These are phyloP conservation scores for Fonsecaea monophora DNA, from an alignment of 2,329 filamentous ascomycete genomes.

Conservation along the genomic window DNA sequence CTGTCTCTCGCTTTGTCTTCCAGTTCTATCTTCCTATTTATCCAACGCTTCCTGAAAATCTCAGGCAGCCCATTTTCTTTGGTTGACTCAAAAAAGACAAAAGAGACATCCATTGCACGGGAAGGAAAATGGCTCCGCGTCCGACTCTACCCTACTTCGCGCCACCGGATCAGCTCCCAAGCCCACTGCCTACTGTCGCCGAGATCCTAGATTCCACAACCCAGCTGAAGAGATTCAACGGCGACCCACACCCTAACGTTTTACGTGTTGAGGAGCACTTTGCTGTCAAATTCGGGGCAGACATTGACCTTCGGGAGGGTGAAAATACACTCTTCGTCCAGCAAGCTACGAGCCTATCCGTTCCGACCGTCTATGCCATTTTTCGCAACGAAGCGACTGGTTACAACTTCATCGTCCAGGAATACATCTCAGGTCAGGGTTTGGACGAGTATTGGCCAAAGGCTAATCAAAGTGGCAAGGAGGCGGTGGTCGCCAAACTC, in stretches of 20 bases:
- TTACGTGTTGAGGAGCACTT: slow-evolving; percentile 10
- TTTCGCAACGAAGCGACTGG: slow-evolving; percentile 9
- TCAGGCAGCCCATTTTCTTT: neutral
- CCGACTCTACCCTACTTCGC: slow-evolving; percentile 7
- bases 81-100: neutral
- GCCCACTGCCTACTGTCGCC: slow-evolving; percentile 10
- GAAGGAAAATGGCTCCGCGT: slow-evolving; percentile 11
- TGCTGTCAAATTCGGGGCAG: neutral
- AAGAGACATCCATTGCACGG: neutral
- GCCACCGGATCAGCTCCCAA: slow-evolving; percentile 9
- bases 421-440: slow-evolving; percentile 13
- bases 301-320: neutral
- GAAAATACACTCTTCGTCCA: slow-evolving; percentile 11
- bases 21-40: too few relatives aligned
- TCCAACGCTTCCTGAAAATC: neutral
- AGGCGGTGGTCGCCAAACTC: slow-evolving; percentile 3
- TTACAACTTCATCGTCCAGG: slow-evolving; percentile 12
- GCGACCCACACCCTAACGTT: neutral
- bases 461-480: neutral
- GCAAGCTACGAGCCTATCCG: neutral
- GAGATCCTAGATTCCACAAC: slow-evolving; percentile 8
- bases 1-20: too few relatives aligned
- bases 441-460: slow-evolving; percentile 3
- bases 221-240: neutral
- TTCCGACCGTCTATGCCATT: slow-evolving; percentile 13